Evolutionary conservation across 805 yeast species (phyloP).

Genomic region (Hanseniaspora taiwanica): DNA sequence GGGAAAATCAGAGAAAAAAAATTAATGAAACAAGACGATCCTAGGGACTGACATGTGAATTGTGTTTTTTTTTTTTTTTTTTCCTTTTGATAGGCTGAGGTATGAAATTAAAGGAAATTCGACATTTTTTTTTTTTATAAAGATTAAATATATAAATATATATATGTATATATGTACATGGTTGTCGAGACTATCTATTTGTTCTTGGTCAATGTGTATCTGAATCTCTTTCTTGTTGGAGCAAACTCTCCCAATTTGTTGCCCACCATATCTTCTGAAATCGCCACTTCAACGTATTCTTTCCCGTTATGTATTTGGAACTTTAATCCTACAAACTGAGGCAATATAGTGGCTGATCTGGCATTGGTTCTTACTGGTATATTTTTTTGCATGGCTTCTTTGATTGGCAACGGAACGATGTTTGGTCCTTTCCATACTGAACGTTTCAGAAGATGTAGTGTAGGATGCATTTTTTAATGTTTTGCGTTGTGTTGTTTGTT

Average conservation of each 20-base stretch:
- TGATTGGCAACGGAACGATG: conserved; percentile 88
- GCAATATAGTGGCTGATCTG: conserved; percentile 84
- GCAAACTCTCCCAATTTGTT: conserved; percentile 91
- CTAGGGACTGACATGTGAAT: conserved; percentile 1
- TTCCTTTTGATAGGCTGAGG: too few species aligned
- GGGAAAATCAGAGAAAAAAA: conserved; percentile 69
- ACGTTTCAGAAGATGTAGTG: neutral
- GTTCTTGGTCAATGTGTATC: conserved; percentile 67
- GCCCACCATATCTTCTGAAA: conserved; percentile 95
- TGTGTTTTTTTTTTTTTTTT: neutral
- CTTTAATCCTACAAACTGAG: conserved; percentile 88
- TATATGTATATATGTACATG: neutral
- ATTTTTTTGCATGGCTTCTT: conserved; percentile 65
- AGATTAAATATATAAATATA: too few species aligned
- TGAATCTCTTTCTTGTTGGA: conserved; percentile 80
- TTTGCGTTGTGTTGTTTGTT: neutral
- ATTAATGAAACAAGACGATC: conserved; percentile 20
- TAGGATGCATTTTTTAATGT: neutral
- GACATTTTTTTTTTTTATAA: too few species aligned
- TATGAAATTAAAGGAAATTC: too few species aligned
- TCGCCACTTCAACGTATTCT: conserved; percentile 76
- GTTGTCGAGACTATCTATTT: conserved; percentile 21
- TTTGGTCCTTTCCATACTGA: conserved; percentile 72
- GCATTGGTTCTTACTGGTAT: conserved; percentile 94
- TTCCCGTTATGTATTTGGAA: conserved; percentile 95